Evolutionary conservation across 1,284 basidiomycete species (phyloP).

Genomic region (Sanghuangporus baumii): DNA sequence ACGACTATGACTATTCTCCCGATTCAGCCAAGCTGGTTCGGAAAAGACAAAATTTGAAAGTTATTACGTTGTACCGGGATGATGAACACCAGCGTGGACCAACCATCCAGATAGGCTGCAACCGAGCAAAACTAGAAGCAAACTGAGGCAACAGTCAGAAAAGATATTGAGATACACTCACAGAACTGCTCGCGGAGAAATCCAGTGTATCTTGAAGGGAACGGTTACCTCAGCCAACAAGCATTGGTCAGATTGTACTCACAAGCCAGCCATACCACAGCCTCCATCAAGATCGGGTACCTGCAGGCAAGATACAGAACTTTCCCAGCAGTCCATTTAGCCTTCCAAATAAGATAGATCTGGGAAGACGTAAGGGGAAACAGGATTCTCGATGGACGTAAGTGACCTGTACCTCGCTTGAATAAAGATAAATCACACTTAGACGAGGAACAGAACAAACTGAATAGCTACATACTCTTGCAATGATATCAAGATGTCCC

Average conservation of each 20-base stretch:
- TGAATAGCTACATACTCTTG: background rate
- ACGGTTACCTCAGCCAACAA: background rate
- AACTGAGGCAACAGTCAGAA: background rate
- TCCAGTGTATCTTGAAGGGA: background rate
- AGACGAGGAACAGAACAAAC: background rate
- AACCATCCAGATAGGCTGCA: background rate
- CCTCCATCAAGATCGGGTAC: constrained; percentile 5
- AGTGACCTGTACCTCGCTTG: background rate
- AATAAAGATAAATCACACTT: background rate
- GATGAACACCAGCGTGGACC: constrained; percentile 6
- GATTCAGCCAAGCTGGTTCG: background rate
- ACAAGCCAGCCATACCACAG: constrained; percentile 1
- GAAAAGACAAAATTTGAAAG: background rate
- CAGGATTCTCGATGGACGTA: background rate
- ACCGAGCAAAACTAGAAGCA: background rate
- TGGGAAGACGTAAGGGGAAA: background rate
- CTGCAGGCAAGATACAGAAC: constrained; percentile 4
- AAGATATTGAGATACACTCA: background rate
- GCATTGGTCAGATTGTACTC: background rate
- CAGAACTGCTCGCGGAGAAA: background rate
- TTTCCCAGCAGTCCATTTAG: constrained; percentile 4
- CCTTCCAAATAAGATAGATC: constrained; percentile 8
- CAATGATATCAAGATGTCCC: constrained; percentile 7
- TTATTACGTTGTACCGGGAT: constrained; percentile 5
- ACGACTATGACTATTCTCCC: background rate